Evolutionary conservation across 2,329 filamentous ascomycete species (phyloP).

Genomic region (Talaromyces sp.): DNA sequence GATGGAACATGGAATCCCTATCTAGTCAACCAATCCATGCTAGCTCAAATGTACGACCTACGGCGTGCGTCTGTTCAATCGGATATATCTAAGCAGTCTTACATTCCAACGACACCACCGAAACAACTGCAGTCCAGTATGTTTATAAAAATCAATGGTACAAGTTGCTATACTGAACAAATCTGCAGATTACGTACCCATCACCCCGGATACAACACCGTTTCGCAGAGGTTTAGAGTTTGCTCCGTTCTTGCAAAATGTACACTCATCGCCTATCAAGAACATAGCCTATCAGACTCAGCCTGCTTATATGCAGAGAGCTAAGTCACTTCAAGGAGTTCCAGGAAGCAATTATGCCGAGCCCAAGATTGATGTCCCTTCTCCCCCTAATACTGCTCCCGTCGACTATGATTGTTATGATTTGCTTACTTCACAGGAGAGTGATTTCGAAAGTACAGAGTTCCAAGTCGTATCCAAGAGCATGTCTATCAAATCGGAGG

Average conservation of each 20-base stretch:
- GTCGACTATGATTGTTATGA: conserved; percentile 46
- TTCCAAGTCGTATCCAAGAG: conserved; percentile 36
- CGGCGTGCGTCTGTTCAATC: conserved; percentile 40
- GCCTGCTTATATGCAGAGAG: conserved; percentile 43
- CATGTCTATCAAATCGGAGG: conserved; percentile 29
- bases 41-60: conserved; percentile 25
- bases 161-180: not conserved
- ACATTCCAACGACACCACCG: conserved; percentile 61
- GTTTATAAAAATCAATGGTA: conserved; percentile 25
- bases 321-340: conserved; percentile 47
- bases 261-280: conserved; percentile 40
- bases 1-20: conserved; percentile 29
- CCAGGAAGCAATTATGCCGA: conserved; percentile 31
- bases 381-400: conserved; percentile 55
- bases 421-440: conserved; percentile 51
- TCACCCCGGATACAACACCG: conserved; percentile 66
- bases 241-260: conserved; percentile 37
- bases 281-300: conserved; percentile 32
- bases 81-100: conserved; percentile 32
- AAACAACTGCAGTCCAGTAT: conserved; percentile 59
- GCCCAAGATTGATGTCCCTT: conserved; percentile 49
- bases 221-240: conserved; percentile 39
- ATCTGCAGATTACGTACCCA: conserved; percentile 57
- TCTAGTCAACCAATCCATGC: conserved; percentile 21
- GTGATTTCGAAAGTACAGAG: conserved; percentile 28